Conservation (phyloP, 495 filamentous ascomycete species). For the Talaromyces nanjingensis region DNA sequence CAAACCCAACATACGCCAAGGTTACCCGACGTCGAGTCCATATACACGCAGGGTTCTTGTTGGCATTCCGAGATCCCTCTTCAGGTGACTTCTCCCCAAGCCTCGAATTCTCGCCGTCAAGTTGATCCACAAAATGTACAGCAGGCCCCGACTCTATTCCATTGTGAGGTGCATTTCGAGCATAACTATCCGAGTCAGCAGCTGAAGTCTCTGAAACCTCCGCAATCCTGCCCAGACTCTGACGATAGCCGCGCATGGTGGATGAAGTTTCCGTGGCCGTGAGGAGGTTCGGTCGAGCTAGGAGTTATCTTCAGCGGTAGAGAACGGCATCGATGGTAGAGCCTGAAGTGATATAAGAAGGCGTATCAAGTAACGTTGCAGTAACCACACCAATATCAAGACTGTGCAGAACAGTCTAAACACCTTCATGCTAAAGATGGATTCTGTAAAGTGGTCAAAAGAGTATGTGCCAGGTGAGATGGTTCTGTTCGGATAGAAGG, state of each 20-base stretch:
- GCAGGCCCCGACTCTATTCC: neutral
- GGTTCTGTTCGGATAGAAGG: neutral
- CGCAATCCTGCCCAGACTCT: neutral
- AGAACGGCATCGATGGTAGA: neutral
- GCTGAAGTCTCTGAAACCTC: neutral
- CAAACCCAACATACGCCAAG: constrained; percentile 8
- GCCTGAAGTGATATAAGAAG: neutral
- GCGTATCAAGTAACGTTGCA: neutral
- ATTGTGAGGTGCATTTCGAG: neutral
- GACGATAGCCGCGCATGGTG: neutral
- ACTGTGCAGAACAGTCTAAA: neutral
- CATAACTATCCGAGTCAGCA: too few relatives aligned
- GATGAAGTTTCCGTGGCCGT: neutral
- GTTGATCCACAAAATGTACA: neutral
- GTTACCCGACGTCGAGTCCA: neutral
- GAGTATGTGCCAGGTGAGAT: neutral
- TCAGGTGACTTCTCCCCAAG: neutral
- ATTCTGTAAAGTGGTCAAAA: neutral
- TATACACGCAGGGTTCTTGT: neutral
- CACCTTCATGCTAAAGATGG: neutral
- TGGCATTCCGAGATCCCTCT: neutral
- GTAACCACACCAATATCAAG: neutral
- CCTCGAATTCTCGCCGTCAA: neutral
- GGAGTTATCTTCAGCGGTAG: neutral
- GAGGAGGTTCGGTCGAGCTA: neutral